phyloP scores from a whole-genome alignment of 163 green algal species.

The Scenedesmus sp. region DNA sequence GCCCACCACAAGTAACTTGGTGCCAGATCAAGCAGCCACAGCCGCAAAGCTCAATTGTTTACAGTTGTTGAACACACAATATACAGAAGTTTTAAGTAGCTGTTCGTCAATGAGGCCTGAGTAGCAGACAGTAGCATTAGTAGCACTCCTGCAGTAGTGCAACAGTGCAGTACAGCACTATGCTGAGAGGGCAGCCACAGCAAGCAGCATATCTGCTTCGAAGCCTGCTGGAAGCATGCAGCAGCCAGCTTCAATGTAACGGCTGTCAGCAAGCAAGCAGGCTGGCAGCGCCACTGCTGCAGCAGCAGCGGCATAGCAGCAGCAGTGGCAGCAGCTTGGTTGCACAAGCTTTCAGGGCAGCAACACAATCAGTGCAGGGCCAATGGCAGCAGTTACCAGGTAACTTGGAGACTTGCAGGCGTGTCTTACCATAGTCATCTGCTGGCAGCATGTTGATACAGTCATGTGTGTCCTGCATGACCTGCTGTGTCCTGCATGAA shows the following conservation, averaged over 20 bases:
- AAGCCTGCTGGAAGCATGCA: not conserved
- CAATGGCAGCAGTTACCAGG: not conserved
- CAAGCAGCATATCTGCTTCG: conserved; percentile 10
- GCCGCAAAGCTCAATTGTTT: not conserved
- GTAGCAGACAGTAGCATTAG: not conserved
- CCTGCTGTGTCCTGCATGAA: too few species aligned
- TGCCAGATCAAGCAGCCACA: not conserved
- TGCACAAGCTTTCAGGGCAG: not conserved
- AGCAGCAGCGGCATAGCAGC: conserved; percentile 4
- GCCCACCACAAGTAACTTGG: not conserved
- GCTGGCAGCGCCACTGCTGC: not conserved
- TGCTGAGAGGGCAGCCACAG: not conserved
- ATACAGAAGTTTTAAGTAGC: not conserved
- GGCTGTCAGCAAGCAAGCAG: not conserved
- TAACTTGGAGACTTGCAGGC: not conserved
- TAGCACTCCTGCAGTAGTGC: not conserved
- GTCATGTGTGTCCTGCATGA: too few species aligned
- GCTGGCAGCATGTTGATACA: too few species aligned
- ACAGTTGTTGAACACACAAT: not conserved
- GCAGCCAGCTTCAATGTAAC: not conserved
- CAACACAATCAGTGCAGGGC: not conserved
- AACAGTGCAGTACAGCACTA: not conserved
- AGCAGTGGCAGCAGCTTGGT: not conserved
- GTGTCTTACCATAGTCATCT: too few species aligned
- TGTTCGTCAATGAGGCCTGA: not conserved